phyloP scores from a whole-genome alignment of 169 alveolate genomes.

The Eimeria acervulina region DNA sequence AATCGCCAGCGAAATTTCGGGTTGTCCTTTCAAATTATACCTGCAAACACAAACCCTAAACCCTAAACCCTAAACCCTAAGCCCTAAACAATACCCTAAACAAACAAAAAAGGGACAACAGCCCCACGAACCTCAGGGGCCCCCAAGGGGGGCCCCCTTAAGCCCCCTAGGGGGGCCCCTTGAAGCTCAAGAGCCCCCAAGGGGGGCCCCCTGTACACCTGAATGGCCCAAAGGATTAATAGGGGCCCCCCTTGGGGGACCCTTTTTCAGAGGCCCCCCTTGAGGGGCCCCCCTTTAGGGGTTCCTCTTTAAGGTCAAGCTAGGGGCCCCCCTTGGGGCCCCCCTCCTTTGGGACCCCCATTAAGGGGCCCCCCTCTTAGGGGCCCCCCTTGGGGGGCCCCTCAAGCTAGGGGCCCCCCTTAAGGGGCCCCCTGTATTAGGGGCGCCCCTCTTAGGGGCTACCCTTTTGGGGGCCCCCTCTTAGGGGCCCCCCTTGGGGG shows the following conservation, averaged over 20 bases:
- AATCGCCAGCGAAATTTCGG: not conserved
- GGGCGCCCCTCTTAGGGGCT: no score
- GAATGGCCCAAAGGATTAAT: not conserved
- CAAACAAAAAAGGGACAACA: no score
- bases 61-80: not conserved
- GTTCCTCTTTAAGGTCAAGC: not conserved
- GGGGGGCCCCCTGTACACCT: not conserved
- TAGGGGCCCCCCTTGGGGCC: not conserved
- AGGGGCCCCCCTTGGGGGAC: constrained; percentile 12
- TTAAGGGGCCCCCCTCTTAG: no score
- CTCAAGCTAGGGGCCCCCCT: not conserved
- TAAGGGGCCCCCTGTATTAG: constrained; percentile 15
- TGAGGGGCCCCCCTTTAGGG: not conserved
- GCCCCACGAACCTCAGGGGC: not conserved
- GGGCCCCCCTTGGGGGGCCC: not conserved
- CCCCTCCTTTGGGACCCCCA: no score
- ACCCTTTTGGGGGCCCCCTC: no score
- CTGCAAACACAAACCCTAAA: not conserved
- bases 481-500: not conserved
- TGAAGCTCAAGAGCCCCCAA: not conserved
- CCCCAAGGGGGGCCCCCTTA: not conserved
- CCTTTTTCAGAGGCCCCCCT: no score
- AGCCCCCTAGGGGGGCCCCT: constrained; percentile 3
- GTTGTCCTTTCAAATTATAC: not conserved
- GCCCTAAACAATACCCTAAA: not conserved